Evolutionary conservation across 371 early-diverging fungal genomes (phyloP).

Genomic region (Mucor lusitanicus): DNA sequence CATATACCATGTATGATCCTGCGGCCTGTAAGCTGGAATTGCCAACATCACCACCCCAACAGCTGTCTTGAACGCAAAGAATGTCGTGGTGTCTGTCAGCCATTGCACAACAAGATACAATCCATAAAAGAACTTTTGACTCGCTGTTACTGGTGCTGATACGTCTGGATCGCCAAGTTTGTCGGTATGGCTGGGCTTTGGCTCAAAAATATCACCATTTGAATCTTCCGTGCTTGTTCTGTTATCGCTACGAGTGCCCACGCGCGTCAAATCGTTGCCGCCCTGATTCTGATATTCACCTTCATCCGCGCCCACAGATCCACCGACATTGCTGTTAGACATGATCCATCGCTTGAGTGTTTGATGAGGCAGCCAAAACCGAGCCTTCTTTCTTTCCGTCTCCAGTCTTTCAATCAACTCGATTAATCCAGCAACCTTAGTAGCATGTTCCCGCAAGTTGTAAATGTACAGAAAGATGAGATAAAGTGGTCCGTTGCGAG

Average conservation of each 20-base stretch:
- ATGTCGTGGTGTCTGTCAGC: slow-evolving; percentile 26
- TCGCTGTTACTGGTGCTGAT: slow-evolving; percentile 27
- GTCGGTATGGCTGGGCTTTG: not conserved
- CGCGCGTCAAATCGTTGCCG: slow-evolving; percentile 11
- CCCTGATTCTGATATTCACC: slow-evolving; percentile 9
- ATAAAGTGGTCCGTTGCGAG: slow-evolving; percentile 26
- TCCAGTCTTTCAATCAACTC: slow-evolving; percentile 24
- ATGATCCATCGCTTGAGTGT: slow-evolving; percentile 29
- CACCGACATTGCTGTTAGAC: slow-evolving; percentile 11
- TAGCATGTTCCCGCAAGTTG: slow-evolving; percentile 26
- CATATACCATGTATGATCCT: slow-evolving; percentile 34
- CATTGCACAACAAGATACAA: slow-evolving; percentile 24
- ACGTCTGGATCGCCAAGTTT: slow-evolving; percentile 42
- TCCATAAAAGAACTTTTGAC: slow-evolving; percentile 27
- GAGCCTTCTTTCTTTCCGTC: slow-evolving; percentile 2
- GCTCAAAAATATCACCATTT: not conserved
- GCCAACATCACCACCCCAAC: slow-evolving; percentile 38
- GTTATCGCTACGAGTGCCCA: slow-evolving; percentile 12
- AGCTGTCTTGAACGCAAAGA: slow-evolving; percentile 43
- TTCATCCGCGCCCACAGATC: slow-evolving; percentile 17
- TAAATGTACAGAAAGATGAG: slow-evolving; percentile 27
- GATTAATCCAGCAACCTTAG: slow-evolving; percentile 7
- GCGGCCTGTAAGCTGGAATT: slow-evolving; percentile 30
- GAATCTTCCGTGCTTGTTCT: not conserved
- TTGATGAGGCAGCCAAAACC: slow-evolving; percentile 32